phyloP scores from a whole-genome alignment of 2,329 filamentous ascomycete species.

The Nothomitra cinnamomea region DNA sequence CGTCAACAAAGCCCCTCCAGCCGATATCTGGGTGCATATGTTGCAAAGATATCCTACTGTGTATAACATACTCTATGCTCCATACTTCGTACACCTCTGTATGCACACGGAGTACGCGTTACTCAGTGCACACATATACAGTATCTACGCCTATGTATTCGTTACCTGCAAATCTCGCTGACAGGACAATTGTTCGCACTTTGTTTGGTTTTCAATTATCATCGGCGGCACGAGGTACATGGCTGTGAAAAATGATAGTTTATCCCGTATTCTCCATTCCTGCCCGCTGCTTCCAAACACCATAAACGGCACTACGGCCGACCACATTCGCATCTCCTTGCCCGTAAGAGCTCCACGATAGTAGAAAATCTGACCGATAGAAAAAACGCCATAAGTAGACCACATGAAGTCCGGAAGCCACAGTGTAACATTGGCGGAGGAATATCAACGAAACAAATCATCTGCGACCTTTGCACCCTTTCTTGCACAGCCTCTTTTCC shows the following conservation, averaged over 20 bases:
- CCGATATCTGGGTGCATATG: no score
- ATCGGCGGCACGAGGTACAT: slow-evolving; percentile 2
- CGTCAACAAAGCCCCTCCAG: neutral
- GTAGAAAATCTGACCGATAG: neutral
- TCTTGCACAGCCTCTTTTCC: neutral
- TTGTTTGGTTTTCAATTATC: neutral
- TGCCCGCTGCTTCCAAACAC: neutral
- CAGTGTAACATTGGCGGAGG: neutral
- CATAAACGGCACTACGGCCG: neutral
- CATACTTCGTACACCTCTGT: no score
- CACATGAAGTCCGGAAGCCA: neutral
- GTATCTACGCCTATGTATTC: no score
- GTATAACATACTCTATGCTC: no score
- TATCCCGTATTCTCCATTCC: neutral
- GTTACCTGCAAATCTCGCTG: no score
- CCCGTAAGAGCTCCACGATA: neutral
- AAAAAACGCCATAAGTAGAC: neutral
- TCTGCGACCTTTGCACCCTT: neutral
- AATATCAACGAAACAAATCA: neutral
- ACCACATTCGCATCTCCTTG: neutral
- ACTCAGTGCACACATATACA: no score
- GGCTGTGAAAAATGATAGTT: neutral
- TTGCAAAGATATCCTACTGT: no score
- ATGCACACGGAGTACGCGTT: no score
- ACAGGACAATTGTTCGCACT: no score